These are phyloP conservation scores for Perkinsus olseni DNA, from an alignment of 169 alveolate genomes.

Conservation along the genomic window DNA sequence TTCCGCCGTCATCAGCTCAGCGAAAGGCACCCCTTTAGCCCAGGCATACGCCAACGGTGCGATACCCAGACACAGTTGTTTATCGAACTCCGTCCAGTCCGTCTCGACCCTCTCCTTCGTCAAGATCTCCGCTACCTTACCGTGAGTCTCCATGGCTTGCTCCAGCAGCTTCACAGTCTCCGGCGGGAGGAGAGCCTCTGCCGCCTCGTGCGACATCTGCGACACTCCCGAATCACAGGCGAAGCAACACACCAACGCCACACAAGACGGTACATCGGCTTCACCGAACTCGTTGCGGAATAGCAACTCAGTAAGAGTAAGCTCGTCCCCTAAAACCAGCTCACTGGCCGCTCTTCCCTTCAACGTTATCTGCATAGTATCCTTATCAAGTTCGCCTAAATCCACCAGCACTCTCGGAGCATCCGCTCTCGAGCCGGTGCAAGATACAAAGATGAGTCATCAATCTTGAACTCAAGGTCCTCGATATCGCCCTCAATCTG, in stretches of 20 bases:
- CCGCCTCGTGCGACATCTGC: not conserved
- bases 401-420: conserved; percentile 60
- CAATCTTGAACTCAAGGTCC: conserved; percentile 42
- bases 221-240: not conserved
- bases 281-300: conserved; percentile 36
- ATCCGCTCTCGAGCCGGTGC: conserved; percentile 63
- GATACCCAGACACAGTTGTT: not conserved
- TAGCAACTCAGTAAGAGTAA: conserved; percentile 62
- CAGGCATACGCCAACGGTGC: not conserved
- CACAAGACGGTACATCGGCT: not conserved
- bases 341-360: conserved; percentile 73
- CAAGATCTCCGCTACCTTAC: not conserved
- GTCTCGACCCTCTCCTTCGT: not conserved
- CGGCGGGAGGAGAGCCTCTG: not conserved
- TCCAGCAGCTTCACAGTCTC: not conserved
- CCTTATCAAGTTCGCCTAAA: conserved; percentile 55
- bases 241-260: not conserved
- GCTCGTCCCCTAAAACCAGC: conserved; percentile 66
- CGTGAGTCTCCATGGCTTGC: not conserved
- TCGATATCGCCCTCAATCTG: conserved; percentile 46
- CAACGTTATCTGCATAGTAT: conserved; percentile 54
- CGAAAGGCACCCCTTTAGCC: not conserved
- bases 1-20: not conserved
- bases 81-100: not conserved
- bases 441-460: conserved; percentile 59